These are phyloP conservation scores for Cyclotella kingstonii DNA, from an alignment of 108 stramenopile species.

Conservation along the genomic window DNA sequence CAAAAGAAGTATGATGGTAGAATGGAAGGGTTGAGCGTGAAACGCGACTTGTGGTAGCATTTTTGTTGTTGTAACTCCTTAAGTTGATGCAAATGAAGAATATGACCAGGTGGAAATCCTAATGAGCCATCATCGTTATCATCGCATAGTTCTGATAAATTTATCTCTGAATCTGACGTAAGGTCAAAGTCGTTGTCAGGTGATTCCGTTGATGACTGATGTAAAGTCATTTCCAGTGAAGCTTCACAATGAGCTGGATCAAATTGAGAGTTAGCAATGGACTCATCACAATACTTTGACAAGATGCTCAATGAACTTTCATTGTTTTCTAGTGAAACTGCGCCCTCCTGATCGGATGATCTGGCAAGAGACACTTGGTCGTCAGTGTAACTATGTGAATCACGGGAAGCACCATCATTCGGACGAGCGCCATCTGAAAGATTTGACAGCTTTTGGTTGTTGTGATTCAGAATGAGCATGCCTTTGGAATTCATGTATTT, in stretches of 20 bases:
- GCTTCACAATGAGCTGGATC: no score
- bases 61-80: background rate
- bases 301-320: no score
- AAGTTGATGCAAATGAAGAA: slow-evolving; percentile 22
- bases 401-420: background rate
- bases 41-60: no score
- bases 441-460: no score
- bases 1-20: slow-evolving; percentile 58
- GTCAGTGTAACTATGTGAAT: background rate
- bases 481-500: no score
- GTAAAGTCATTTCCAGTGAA: no score
- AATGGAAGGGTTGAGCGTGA: slow-evolving; percentile 35
- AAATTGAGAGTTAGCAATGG: no score
- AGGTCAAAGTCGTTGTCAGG: background rate
- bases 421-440: background rate
- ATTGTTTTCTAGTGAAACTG: no score
- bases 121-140: slow-evolving; percentile 22
- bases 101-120: slow-evolving; percentile 45
- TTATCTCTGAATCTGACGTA: background rate
- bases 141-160: background rate
- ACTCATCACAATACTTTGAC: no score
- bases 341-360: background rate
- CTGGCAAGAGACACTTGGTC: background rate
- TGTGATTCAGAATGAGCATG: no score
- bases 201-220: no score